Conservation (phyloP, 805 yeast species). For the Ogataea nonfermentans region DNA sequence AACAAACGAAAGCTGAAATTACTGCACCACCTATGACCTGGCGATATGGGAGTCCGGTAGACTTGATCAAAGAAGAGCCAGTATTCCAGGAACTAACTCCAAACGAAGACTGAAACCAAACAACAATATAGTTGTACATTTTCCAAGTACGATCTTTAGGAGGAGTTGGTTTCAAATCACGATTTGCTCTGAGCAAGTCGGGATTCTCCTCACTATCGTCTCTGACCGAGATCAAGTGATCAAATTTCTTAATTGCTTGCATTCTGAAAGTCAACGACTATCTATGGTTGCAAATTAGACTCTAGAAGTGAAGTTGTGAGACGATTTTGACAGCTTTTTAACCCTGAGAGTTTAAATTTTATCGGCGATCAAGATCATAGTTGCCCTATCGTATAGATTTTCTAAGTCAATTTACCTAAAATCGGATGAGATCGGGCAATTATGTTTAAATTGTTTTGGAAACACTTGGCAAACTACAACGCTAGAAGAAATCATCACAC, state of each 20-base stretch:
- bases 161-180: conserved; percentile 40
- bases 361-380: no score
- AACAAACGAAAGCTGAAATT: conserved; percentile 14
- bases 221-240: conserved; percentile 19
- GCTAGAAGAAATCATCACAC: no score
- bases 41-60: conserved; percentile 22
- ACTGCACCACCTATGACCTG: conserved; percentile 20
- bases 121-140: conserved; percentile 23
- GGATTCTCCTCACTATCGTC: conserved; percentile 27
- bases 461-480: no score
- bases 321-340: no score
- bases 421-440: no score
- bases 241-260: conserved; percentile 29
- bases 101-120: conserved; percentile 28
- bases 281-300: no score
- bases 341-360: no score
- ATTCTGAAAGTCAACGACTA: conserved; percentile 8
- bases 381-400: no score
- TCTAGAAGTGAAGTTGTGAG: no score
- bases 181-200: conserved; percentile 29
- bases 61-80: conserved; percentile 28
- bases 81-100: conserved; percentile 34
- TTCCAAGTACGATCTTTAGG: conserved; percentile 38
- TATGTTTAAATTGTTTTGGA: no score
- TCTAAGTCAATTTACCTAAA: no score